Conservation (phyloP, 2,329 filamentous ascomycete species). For the Fusarium keratoplasticum region DNA sequence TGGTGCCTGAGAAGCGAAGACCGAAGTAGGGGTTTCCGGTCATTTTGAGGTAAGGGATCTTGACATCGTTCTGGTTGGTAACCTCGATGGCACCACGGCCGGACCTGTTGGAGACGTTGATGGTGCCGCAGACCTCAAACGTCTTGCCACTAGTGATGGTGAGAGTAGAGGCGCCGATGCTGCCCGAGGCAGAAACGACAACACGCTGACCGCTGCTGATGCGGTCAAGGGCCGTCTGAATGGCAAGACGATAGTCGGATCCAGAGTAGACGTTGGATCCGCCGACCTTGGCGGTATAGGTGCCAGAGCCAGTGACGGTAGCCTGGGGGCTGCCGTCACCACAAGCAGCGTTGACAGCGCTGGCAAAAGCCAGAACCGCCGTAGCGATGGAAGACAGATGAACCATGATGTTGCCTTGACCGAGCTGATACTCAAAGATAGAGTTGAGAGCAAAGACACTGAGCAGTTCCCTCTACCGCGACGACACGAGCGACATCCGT, state of each 20-base stretch:
- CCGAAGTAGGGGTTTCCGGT: slow-evolving; percentile 69
- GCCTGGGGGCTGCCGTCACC: slow-evolving; percentile 60
- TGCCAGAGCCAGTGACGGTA: slow-evolving; percentile 59
- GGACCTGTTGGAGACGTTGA: slow-evolving; percentile 56
- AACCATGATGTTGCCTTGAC: slow-evolving; percentile 46
- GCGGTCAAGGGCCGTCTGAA: slow-evolving; percentile 65
- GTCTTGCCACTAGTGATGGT: slow-evolving; percentile 64
- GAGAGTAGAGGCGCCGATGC: slow-evolving; percentile 65
- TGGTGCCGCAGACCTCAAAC: slow-evolving; percentile 69
- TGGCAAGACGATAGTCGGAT: slow-evolving; percentile 64
- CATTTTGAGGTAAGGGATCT: slow-evolving; percentile 68
- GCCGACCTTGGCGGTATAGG: slow-evolving; percentile 59
- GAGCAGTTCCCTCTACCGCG: background rate
- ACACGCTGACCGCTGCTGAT: slow-evolving; percentile 64
- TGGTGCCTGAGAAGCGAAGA: slow-evolving; percentile 64
- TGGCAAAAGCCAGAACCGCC: slow-evolving; percentile 55
- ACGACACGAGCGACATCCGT: background rate
- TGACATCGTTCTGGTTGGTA: slow-evolving; percentile 58
- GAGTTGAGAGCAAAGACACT: background rate
- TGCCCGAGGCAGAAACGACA: slow-evolving; percentile 65
- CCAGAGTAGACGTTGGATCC: slow-evolving; percentile 62
- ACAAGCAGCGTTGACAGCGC: slow-evolving; percentile 56
- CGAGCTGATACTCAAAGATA: background rate
- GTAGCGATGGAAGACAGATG: slow-evolving; percentile 50
- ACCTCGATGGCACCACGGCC: slow-evolving; percentile 67